Percentiles rank a stretch among this genome's conserved stretches.
These are phyloP conservation scores for Ulota crispa DNA, from an alignment of 225 moss, liverwort and hornwort genomes.

Conservation along the genomic window DNA sequence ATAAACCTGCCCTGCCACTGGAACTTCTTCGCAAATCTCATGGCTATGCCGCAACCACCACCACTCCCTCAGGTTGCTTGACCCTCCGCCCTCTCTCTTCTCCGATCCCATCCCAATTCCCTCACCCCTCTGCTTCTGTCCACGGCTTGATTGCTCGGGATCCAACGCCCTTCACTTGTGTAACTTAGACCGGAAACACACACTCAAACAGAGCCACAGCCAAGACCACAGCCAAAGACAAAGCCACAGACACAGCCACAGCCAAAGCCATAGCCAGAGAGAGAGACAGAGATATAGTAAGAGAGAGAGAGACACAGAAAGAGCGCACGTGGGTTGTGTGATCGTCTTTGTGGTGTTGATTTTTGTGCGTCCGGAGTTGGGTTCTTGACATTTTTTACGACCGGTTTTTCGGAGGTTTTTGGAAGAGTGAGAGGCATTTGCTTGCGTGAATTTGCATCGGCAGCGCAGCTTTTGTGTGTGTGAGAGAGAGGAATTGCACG, in stretches of 20 bases:
- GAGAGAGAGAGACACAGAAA: not conserved
- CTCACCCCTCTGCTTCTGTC: not conserved
- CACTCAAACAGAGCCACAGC: not conserved
- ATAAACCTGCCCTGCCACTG: not conserved
- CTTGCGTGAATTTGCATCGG: not conserved
- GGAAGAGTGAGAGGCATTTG: not conserved
- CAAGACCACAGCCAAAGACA: not conserved
- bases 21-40: constrained; percentile 1
- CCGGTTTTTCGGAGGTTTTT: not conserved
- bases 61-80: not conserved
- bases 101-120: not conserved
- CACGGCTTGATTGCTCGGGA: not conserved
- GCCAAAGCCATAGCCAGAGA: not conserved
- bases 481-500: not conserved
- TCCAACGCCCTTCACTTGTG: not conserved
- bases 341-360: not conserved
- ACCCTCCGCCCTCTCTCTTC: not conserved
- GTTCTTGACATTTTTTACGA: not conserved
- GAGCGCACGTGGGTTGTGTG: not conserved
- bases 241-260: not conserved
- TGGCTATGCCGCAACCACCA: not conserved
- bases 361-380: too few relatives aligned
- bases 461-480: not conserved
- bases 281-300: too few relatives aligned
- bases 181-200: not conserved